phyloP scores from a whole-genome alignment of 257 asterid genomes.

The Marsdenia floribunda region DNA sequence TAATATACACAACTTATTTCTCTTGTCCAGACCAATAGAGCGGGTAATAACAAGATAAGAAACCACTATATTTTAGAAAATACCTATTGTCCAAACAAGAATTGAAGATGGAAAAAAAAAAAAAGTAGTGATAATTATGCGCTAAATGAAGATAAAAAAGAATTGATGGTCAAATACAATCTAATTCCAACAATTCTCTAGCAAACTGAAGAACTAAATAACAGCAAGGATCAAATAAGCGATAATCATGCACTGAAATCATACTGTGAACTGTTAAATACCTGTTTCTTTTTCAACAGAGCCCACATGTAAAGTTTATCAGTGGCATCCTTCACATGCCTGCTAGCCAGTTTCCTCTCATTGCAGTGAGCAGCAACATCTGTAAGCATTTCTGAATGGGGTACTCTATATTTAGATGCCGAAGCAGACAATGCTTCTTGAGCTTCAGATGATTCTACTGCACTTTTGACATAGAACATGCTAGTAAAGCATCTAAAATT shows the following conservation, averaged over 20 bases:
- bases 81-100: not conserved
- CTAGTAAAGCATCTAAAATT: conserved; percentile 57
- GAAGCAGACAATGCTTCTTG: conserved; percentile 54
- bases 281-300: conserved; percentile 67
- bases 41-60: not conserved
- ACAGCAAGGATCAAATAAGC: not conserved
- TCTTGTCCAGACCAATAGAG: not conserved
- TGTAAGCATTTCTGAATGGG: conserved; percentile 38
- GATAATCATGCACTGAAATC: not conserved
- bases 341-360: conserved; percentile 61
- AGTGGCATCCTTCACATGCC: conserved; percentile 66
- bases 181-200: not conserved
- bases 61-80: not conserved
- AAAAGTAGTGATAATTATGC: no score
- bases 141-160: no score
- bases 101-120: not conserved
- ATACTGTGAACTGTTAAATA: conserved; percentile 5
- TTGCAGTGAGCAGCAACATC: conserved; percentile 71
- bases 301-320: conserved; percentile 72
- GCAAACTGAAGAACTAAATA: not conserved
- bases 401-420: conserved; percentile 47
- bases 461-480: conserved; percentile 33
- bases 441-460: conserved; percentile 47
- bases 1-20: not conserved
- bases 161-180: not conserved